Percentiles rank a stretch among this genome's conserved stretches.
These are phyloP conservation scores for Termitomyces sp. DNA, from an alignment of 768 basidiomycete species.

Conservation along the genomic window DNA sequence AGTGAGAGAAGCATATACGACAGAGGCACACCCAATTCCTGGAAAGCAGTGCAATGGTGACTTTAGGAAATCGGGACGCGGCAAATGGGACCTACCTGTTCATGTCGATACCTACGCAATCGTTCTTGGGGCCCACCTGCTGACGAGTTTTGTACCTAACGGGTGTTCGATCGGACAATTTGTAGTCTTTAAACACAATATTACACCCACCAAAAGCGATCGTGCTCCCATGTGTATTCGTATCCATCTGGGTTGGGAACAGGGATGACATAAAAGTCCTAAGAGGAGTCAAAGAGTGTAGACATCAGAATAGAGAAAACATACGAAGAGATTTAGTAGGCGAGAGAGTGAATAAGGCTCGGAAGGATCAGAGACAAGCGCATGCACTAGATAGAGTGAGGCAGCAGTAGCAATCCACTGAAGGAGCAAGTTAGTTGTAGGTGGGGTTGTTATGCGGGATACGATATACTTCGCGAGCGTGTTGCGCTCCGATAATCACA, in stretches of 20 bases:
- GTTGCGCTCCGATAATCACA: slow-evolving; percentile 40
- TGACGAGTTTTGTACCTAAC: slow-evolving; percentile 69
- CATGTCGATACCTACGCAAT: slow-evolving; percentile 72
- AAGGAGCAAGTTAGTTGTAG: not conserved
- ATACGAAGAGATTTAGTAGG: slow-evolving; percentile 51
- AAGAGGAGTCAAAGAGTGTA: not conserved
- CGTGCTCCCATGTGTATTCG: slow-evolving; percentile 62
- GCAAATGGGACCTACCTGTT: slow-evolving; percentile 44
- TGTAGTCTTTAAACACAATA: not conserved
- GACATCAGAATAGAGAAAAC: slow-evolving; percentile 13
- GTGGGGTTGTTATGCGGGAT: not conserved
- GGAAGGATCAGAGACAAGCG: slow-evolving; percentile 46
- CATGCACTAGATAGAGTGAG: slow-evolving; percentile 67
- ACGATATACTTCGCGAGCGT: slow-evolving; percentile 61
- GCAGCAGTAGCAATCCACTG: slow-evolving; percentile 82
- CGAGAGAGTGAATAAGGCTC: slow-evolving; percentile 39
- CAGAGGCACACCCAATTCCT: slow-evolving; percentile 53
- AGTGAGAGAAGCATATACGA: not conserved
- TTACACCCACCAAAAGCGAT: slow-evolving; percentile 53
- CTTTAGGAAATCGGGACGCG: not conserved
- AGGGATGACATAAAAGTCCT: slow-evolving; percentile 67
- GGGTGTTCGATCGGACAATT: not conserved
- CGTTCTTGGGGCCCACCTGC: slow-evolving; percentile 35
- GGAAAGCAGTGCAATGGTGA: slow-evolving; percentile 1
- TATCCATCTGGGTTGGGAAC: slow-evolving; percentile 72